Evolutionary conservation across 1,284 basidiomycete genomes (phyloP).

Genomic region (Boletellus dicymbophilus): DNA sequence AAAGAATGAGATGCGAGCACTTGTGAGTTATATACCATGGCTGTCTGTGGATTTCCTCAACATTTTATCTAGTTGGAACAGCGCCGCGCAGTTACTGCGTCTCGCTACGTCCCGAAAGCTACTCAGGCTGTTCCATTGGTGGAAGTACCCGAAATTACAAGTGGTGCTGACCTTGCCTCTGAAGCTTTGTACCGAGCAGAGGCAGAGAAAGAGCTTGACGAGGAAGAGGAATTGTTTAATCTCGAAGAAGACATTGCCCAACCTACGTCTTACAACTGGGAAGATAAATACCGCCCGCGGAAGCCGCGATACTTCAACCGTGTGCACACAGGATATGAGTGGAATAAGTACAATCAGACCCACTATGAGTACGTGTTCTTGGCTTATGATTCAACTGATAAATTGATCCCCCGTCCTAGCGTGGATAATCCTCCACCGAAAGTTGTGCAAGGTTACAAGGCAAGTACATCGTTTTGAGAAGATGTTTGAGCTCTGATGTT

Average conservation of each 20-base stretch:
- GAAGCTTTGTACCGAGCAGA: constrained; percentile 87
- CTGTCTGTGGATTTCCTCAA: constrained; percentile 6
- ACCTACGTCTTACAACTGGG: constrained; percentile 92
- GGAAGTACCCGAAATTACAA: constrained; percentile 50
- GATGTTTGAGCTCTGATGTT: constrained; percentile 19
- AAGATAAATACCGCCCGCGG: constrained; percentile 98
- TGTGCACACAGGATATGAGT: constrained; percentile 99
- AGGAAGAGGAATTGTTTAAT: constrained; percentile 94
- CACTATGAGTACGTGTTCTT: constrained; percentile 87
- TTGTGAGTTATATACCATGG: constrained; percentile 53
- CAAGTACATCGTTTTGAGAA: constrained; percentile 31
- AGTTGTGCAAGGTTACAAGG: constrained; percentile 98
- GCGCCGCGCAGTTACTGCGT: constrained; percentile 76
- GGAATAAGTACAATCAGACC: constrained; percentile 99
- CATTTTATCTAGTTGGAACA: constrained; percentile 60
- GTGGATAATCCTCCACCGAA: constrained; percentile 97
- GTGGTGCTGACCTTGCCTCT: constrained; percentile 77
- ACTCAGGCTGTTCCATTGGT: constrained; percentile 50
- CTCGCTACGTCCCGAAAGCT: constrained; percentile 82
- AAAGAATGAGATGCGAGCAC: constrained; percentile 59
- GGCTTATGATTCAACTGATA: neutral
- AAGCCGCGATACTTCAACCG: constrained; percentile 99
- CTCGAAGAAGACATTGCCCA: constrained; percentile 85
- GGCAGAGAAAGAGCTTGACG: constrained; percentile 90
- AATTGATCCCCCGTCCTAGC: constrained; percentile 41